Evolutionary conservation across 495 filamentous ascomycete species (phyloP).

Genomic region (Talaromyces nanjingensis): DNA sequence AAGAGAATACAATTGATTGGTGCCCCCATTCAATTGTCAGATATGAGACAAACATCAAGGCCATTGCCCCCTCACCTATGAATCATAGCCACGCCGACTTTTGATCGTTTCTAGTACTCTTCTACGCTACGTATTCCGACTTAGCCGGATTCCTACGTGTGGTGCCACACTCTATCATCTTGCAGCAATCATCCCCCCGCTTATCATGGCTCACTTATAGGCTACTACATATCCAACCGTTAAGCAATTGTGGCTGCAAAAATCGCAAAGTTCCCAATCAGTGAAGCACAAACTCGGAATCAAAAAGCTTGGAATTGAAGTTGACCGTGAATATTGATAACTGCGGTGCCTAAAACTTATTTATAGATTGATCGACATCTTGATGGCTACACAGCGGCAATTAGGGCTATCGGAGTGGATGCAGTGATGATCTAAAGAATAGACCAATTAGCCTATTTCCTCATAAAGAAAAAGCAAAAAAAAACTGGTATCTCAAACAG

Average conservation of each 20-base stretch:
- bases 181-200: background rate
- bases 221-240: background rate
- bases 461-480: background rate
- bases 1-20: background rate
- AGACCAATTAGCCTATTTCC: background rate
- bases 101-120: background rate
- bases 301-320: background rate
- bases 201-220: background rate
- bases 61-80: background rate
- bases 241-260: background rate
- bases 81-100: background rate
- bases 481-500: background rate
- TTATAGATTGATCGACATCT: constrained; percentile 5
- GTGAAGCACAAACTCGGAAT: background rate
- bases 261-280: background rate
- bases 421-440: background rate
- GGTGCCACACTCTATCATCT: background rate
- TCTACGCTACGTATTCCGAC: background rate
- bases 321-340: background rate
- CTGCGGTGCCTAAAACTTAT: background rate
- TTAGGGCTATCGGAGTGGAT: background rate
- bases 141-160: background rate
- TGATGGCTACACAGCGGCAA: background rate
- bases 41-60: background rate
- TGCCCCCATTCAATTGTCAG: background rate